These are phyloP conservation scores for Thalassiosira ordinaria DNA, from an alignment of 352 stramenopile genomes.

Conservation along the genomic window DNA sequence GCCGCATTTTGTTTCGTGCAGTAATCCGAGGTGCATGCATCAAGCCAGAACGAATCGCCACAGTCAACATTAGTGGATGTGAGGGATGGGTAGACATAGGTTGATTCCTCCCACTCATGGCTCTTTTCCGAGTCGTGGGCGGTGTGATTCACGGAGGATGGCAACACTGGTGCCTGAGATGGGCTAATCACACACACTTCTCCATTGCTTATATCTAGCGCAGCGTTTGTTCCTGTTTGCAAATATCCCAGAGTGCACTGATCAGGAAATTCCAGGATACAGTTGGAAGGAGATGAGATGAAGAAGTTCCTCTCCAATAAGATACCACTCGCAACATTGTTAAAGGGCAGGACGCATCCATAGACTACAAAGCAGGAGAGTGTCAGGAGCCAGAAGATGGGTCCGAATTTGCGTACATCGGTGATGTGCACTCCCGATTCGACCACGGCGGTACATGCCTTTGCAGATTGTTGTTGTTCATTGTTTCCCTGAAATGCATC, in stretches of 20 bases:
- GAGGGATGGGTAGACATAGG: slow-evolving; percentile 37
- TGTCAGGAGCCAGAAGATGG: slow-evolving; percentile 89
- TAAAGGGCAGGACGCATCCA: slow-evolving; percentile 93
- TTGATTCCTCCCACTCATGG: slow-evolving; percentile 29
- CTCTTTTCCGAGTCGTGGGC: slow-evolving; percentile 7
- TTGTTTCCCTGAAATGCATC: no score
- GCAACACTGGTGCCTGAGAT: slow-evolving; percentile 36
- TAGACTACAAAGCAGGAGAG: slow-evolving; percentile 93
- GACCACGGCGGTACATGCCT: neutral
- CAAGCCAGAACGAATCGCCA: slow-evolving; percentile 53
- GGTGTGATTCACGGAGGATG: slow-evolving; percentile 35
- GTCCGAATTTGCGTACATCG: slow-evolving; percentile 55
- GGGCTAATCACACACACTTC: slow-evolving; percentile 15
- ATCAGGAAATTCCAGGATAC: slow-evolving; percentile 33
- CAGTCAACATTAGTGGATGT: slow-evolving; percentile 51
- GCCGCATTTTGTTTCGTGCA: slow-evolving; percentile 83
- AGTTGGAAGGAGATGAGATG: slow-evolving; percentile 25
- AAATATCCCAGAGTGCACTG: slow-evolving; percentile 52
- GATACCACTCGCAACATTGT: slow-evolving; percentile 91
- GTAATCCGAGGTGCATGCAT: slow-evolving; percentile 58
- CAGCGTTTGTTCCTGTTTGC: slow-evolving; percentile 17
- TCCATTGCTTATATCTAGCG: slow-evolving; percentile 16
- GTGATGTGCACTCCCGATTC: slow-evolving; percentile 35
- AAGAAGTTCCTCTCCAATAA: slow-evolving; percentile 91
- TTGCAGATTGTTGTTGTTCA: neutral